Percentiles rank a stretch among this genome's conserved stretches.
Evolutionary conservation across 2,329 filamentous ascomycete genomes (phyloP).

Genomic region (Pseudocercospora macadamiae): DNA sequence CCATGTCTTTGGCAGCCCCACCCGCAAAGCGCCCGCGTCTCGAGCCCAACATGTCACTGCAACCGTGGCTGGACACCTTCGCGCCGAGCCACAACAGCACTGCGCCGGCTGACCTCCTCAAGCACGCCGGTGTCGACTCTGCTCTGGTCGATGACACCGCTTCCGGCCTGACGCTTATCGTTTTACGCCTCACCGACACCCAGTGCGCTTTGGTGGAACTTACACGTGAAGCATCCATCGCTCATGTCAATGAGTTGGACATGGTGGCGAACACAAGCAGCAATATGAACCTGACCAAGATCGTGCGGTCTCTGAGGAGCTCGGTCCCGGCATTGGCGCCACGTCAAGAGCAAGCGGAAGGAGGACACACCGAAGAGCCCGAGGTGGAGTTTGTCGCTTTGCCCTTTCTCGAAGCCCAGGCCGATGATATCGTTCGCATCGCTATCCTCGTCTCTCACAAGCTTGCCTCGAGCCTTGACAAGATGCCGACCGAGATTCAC

Average conservation of each 20-base stretch:
- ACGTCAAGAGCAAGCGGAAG: not conserved
- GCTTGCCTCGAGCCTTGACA: not conserved
- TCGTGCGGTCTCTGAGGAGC: no score
- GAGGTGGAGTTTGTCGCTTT: not conserved
- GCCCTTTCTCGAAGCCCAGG: not conserved
- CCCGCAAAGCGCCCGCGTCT: not conserved
- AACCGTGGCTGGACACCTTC: not conserved
- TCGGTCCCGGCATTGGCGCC: no score
- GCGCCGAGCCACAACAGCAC: not conserved
- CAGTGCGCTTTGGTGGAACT: no score
- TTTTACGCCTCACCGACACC: no score
- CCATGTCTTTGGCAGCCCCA: not conserved
- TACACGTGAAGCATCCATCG: not conserved
- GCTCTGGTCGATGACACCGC: not conserved
- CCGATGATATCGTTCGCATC: not conserved
- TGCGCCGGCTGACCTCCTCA: not conserved
- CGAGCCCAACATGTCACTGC: not conserved
- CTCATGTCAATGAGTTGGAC: not conserved
- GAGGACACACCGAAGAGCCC: not conserved
- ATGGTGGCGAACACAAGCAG: not conserved
- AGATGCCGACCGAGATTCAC: not conserved
- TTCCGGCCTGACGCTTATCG: not conserved
- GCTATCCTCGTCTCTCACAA: not conserved
- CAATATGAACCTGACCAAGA: not conserved
- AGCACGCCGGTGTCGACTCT: not conserved